Evolutionary conservation across 2,329 filamentous ascomycete species (phyloP).

Genomic region (Leptographium radiaticola): DNA sequence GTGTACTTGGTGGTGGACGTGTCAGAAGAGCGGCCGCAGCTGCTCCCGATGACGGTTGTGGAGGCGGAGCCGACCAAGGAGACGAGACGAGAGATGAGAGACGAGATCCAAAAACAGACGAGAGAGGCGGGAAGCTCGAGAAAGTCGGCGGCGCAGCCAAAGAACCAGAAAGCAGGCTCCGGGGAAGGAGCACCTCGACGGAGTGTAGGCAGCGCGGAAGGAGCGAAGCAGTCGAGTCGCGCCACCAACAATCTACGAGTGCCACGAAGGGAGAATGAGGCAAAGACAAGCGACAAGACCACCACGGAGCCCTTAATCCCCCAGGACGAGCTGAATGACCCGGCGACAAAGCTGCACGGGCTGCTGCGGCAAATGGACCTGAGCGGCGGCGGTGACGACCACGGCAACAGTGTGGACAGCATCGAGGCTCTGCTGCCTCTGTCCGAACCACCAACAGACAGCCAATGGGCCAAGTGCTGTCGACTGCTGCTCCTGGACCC

Average conservation of each 20-base stretch:
- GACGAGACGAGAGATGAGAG: background rate
- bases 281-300: no score
- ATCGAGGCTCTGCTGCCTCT: background rate
- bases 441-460: background rate
- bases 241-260: no score
- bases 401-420: background rate
- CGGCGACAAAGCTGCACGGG: background rate
- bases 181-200: no score
- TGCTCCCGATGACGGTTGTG: background rate
- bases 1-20: background rate
- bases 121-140: background rate
- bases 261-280: no score
- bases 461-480: conserved; percentile 5
- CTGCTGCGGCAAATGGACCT: background rate
- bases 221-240: no score
- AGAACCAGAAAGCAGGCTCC: no score
- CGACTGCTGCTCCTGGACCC: conserved; percentile 3
- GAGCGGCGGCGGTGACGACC: background rate
- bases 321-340: background rate
- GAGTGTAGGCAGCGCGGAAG: no score
- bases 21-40: background rate
- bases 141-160: background rate
- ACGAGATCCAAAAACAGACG: no score
- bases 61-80: background rate
- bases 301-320: background rate